Percentiles rank a stretch among this genome's conserved stretches.
Evolutionary conservation across 2,329 filamentous ascomycete genomes (phyloP).

Genomic region (Graphilbum fragrans): DNA sequence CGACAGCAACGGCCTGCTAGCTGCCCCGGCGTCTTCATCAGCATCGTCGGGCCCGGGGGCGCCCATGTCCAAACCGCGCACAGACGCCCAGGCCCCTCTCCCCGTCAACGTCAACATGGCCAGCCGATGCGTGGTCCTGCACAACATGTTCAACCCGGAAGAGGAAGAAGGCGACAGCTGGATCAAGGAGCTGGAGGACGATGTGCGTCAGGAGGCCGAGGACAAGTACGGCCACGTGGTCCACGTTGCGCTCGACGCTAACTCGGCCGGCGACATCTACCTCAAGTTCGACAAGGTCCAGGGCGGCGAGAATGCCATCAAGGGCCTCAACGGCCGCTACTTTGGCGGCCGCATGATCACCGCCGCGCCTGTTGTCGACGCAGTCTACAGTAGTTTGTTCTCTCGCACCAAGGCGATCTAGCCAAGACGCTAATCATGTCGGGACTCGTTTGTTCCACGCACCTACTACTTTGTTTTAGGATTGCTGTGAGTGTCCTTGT

Average conservation of each 20-base stretch:
- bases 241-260: conserved; percentile 89
- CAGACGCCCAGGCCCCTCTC: conserved; percentile 52
- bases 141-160: conserved; percentile 88
- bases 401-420: conserved; percentile 73
- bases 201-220: conserved; percentile 87
- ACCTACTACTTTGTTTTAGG: neutral
- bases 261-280: conserved; percentile 92
- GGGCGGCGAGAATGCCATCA: conserved; percentile 94
- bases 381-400: conserved; percentile 96
- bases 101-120: conserved; percentile 74
- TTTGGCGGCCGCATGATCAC: conserved; percentile 91
- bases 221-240: conserved; percentile 94
- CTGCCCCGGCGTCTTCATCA: conserved; percentile 24
- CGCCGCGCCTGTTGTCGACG: conserved; percentile 91
- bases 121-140: conserved; percentile 83
- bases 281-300: conserved; percentile 95
- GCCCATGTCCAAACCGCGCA: conserved; percentile 66
- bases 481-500: neutral
- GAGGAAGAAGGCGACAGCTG: conserved; percentile 84
- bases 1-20: neutral
- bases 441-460: conserved; percentile 8
- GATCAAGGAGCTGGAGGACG: conserved; percentile 88
- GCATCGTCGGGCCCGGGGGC: conserved; percentile 45
- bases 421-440: conserved; percentile 42
- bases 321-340: conserved; percentile 91